A percentile compares a stretch with the other conserved stretches of the same genome.
These are phyloP conservation scores for Aspergillus arachidicola DNA, from an alignment of 2,329 filamentous ascomycete species.

Conservation along the genomic window DNA sequence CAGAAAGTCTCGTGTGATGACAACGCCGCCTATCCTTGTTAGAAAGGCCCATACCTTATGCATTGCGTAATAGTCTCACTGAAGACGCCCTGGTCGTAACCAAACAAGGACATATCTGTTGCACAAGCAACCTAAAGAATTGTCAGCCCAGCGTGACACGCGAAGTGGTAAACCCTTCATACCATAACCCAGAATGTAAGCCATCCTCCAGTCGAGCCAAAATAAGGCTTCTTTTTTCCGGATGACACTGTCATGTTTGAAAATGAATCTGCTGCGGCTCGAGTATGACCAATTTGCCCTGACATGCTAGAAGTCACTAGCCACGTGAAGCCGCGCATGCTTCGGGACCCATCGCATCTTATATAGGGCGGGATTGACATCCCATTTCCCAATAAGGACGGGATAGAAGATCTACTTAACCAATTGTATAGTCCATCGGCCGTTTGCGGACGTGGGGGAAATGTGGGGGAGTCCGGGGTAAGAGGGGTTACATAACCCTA, in stretches of 20 bases:
- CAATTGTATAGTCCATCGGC: no score
- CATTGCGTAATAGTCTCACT: background rate
- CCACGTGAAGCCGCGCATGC: background rate
- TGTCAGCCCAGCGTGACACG: background rate
- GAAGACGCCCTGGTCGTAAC: constrained; percentile 6
- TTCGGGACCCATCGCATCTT: background rate
- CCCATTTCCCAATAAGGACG: background rate
- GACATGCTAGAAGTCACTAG: background rate
- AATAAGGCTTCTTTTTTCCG: constrained; percentile 45
- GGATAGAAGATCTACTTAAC: background rate
- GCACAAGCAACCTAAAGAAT: background rate
- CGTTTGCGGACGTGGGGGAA: no score
- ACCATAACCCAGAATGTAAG: constrained; percentile 60
- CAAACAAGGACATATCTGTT: constrained; percentile 3
- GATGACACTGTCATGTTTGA: background rate
- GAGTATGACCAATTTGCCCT: background rate
- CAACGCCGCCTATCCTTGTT: no score
- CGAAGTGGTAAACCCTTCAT: background rate
- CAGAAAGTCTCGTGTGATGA: background rate
- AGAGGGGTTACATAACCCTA: no score
- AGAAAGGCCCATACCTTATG: no score
- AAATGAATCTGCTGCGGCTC: no score
- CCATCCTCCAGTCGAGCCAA: constrained; percentile 58
- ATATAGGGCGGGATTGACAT: background rate
- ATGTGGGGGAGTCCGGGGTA: no score